Percentiles rank a stretch among this genome's conserved stretches.
These are phyloP conservation scores for Nemania diffusa DNA, from an alignment of 2,329 filamentous ascomycete genomes.

Conservation along the genomic window DNA sequence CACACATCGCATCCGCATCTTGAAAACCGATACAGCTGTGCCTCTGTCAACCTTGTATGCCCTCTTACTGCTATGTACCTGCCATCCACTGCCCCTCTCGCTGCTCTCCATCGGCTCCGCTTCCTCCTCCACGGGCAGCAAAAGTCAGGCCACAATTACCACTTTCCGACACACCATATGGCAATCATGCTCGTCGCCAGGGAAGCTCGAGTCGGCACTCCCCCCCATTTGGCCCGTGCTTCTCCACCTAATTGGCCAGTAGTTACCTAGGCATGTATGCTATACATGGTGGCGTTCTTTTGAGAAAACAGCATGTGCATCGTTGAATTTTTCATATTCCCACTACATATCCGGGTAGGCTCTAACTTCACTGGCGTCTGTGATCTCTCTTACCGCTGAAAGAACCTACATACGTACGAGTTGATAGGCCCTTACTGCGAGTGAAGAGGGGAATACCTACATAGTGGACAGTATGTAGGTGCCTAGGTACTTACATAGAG, in stretches of 20 bases:
- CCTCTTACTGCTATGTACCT: not conserved
- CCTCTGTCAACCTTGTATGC: not conserved
- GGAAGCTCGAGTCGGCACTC: slow-evolving; percentile 17
- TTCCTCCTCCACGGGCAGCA: slow-evolving; percentile 28
- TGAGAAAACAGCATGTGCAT: slow-evolving; percentile 33
- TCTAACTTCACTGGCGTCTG: not conserved
- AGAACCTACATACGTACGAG: not conserved
- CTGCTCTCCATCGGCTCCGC: slow-evolving; percentile 26
- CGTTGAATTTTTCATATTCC: slow-evolving; percentile 27
- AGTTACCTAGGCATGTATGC: not conserved
- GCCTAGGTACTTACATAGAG: not conserved
- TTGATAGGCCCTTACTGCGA: no score
- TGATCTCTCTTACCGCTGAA: not conserved
- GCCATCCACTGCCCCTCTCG: slow-evolving; percentile 9
- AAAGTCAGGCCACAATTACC: slow-evolving; percentile 41
- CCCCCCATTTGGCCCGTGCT: slow-evolving; percentile 12
- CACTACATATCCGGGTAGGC: no score
- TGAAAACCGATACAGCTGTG: not conserved
- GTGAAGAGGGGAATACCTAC: no score
- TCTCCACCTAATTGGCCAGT: slow-evolving; percentile 17
- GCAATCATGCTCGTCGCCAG: slow-evolving; percentile 19
- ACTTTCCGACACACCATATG: slow-evolving; percentile 30
- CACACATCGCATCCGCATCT: not conserved
- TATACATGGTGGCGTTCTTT: slow-evolving; percentile 10
- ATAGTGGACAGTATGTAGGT: no score